These are phyloP conservation scores for Tetradesmus obliquus DNA, from an alignment of 139 green algal genomes.

Conservation along the genomic window DNA sequence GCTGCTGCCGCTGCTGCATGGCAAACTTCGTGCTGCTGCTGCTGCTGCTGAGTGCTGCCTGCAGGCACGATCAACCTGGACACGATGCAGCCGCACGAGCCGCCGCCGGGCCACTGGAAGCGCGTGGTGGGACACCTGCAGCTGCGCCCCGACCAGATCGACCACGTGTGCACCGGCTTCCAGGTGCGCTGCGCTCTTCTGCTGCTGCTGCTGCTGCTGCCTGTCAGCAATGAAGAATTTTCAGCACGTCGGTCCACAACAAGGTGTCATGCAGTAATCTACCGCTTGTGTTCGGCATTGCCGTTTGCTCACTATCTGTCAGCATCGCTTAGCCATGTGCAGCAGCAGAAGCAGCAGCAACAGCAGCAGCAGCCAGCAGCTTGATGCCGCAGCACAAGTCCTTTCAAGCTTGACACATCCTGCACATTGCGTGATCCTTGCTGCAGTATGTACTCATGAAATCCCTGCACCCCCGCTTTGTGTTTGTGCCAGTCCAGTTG, in stretches of 20 bases:
- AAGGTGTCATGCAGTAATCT: too few species aligned
- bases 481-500: too few species aligned
- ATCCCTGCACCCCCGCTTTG: too few species aligned
- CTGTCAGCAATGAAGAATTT: too few species aligned
- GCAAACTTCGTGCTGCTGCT: not conserved
- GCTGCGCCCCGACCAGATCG: not conserved
- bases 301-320: not conserved
- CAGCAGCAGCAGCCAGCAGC: too few species aligned
- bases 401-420: not conserved
- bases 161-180: not conserved
- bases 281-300: not conserved
- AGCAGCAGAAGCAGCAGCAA: not conserved
- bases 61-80: not conserved
- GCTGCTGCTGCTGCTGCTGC: too few species aligned
- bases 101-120: not conserved
- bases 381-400: too few species aligned
- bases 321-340: not conserved
- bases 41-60: not conserved
- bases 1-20: not conserved
- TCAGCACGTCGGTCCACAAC: too few species aligned
- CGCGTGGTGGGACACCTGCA: not conserved
- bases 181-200: not conserved
- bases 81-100: slow-evolving; percentile 3
- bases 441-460: not conserved
- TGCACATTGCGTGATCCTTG: not conserved